Conservation (phyloP, 371 early-diverging fungal genomes). For the Syncephalastrum racemosum region DNA sequence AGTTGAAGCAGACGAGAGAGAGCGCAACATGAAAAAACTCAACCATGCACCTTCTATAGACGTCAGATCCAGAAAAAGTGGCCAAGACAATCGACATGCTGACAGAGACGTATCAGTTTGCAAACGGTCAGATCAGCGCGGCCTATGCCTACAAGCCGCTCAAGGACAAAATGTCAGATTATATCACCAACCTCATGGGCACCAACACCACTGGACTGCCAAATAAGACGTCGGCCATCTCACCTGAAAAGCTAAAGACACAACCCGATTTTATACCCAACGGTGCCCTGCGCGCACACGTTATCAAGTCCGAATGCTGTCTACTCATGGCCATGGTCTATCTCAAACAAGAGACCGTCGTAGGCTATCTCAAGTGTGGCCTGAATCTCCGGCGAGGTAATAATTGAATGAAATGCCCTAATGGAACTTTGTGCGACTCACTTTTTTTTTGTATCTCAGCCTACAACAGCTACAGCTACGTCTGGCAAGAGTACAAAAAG, state of each 20-base stretch:
- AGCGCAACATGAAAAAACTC: not conserved
- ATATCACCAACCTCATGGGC: constrained; percentile 40
- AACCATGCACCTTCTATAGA: constrained; percentile 23
- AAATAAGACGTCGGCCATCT: constrained; percentile 35
- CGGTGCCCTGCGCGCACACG: constrained; percentile 60
- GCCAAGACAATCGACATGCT: constrained; percentile 45
- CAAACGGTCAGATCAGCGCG: constrained; percentile 52
- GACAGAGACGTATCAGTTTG: constrained; percentile 47
- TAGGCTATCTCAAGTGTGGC: constrained; percentile 63
- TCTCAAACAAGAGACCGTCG: constrained; percentile 54
- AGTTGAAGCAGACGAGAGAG: not conserved
- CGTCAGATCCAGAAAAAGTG: constrained; percentile 52
- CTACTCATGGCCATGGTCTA: constrained; percentile 56
- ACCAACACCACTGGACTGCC: constrained; percentile 39
- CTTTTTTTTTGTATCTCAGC: constrained; percentile 26
- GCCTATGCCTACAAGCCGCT: constrained; percentile 49
- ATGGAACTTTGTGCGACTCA: not conserved
- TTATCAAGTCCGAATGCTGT: constrained; percentile 60
- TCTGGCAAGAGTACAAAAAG: constrained; percentile 50
- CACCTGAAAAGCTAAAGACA: constrained; percentile 25
- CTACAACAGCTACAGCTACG: constrained; percentile 45
- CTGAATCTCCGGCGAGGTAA: constrained; percentile 62
- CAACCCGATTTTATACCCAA: constrained; percentile 44
- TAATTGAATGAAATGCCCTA: not conserved
- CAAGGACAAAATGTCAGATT: constrained; percentile 37